Evolutionary conservation across 257 asterid species (phyloP), one percentile per base, ranked within the genome.

Genomic region (Thymus quinquecostatus): DNA sequence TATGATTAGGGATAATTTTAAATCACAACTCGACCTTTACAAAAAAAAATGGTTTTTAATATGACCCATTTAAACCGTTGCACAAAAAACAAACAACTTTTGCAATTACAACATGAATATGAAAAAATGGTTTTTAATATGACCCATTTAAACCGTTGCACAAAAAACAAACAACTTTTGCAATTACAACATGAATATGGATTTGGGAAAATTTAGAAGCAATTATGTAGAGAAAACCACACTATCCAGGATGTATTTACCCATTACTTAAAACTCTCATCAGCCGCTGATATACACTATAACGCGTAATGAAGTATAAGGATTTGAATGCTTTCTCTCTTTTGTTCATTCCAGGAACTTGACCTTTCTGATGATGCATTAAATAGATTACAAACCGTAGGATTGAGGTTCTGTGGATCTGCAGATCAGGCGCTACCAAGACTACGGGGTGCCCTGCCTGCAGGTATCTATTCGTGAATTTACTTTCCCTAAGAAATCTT

Each of bases 401-500:
- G 97, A 75, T 81, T 89, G 79, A 88, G 99, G 83, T 94, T 94
- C 78, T 94, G 97, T 78, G 99, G 95, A 80, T 76, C 81, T 84
- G 91, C 89, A 72, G 97, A 94, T 83, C 96, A 86, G 80, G 88
- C 91, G 47, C 92, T 94, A 80, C 95, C 99, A 54, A 92, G 99
- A 81, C 85, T 94, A 68, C 86, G 99, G 82, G 99, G 99, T 57
- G 99, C 99, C 71, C 89, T 94, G 75, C 93, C 97, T 76, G 85
- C 89, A 60, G 99, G 98, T 91, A 88, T 75, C 69, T 68, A 75
- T 53, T 71, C 55, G 14, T 69, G 48, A 71, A 30, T 64, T 53
- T 69, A 29, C 54, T 45, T 45, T 2, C 3, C 6, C 12, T 38
- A 28, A 64, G 29, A 63, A 60, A 59, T 64, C 10, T 60, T 32